These are phyloP conservation scores for Fusarium abutilonis DNA, from an alignment of 2,329 filamentous ascomycete species.

Conservation along the genomic window DNA sequence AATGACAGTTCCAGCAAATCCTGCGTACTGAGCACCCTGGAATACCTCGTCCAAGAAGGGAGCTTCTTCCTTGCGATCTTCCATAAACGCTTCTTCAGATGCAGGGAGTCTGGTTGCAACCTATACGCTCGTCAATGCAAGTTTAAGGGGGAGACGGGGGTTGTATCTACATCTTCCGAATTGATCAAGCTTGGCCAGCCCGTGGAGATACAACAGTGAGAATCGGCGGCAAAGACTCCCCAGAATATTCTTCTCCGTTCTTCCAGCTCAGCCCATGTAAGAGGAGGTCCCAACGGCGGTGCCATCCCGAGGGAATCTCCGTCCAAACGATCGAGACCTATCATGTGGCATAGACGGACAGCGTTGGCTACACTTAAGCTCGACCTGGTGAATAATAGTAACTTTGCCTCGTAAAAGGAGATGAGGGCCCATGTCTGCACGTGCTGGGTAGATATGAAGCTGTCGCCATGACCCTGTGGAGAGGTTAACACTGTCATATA, in stretches of 20 bases:
- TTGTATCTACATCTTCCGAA: slow-evolving; percentile 66
- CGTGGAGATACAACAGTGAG: slow-evolving; percentile 87
- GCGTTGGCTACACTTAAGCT: slow-evolving; percentile 82
- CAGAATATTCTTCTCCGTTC: slow-evolving; percentile 88
- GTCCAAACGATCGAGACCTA: slow-evolving; percentile 84
- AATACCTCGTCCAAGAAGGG: slow-evolving; percentile 72
- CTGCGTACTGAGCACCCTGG: slow-evolving; percentile 69
- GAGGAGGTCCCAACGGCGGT: slow-evolving; percentile 76
- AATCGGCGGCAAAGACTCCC: slow-evolving; percentile 83
- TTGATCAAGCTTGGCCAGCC: slow-evolving; percentile 89
- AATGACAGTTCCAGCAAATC: slow-evolving; percentile 77
- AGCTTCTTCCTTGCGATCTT: slow-evolving; percentile 70
- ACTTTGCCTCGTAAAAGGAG: slow-evolving; percentile 82
- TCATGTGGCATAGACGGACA: slow-evolving; percentile 79
- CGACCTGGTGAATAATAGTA: slow-evolving; percentile 84
- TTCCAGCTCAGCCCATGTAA: slow-evolving; percentile 79
- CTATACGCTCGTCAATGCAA: slow-evolving; percentile 47
- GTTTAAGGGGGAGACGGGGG: background rate
- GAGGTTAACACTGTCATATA: background rate
- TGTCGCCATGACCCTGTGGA: slow-evolving; percentile 74
- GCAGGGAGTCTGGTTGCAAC: slow-evolving; percentile 82
- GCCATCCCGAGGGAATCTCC: slow-evolving; percentile 72
- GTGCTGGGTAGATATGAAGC: slow-evolving; percentile 80
- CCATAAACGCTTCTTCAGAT: slow-evolving; percentile 79
- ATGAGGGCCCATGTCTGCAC: slow-evolving; percentile 83